Conservation (phyloP, 148 eudicot species). For the Rhododendron mucronatum region DNA sequence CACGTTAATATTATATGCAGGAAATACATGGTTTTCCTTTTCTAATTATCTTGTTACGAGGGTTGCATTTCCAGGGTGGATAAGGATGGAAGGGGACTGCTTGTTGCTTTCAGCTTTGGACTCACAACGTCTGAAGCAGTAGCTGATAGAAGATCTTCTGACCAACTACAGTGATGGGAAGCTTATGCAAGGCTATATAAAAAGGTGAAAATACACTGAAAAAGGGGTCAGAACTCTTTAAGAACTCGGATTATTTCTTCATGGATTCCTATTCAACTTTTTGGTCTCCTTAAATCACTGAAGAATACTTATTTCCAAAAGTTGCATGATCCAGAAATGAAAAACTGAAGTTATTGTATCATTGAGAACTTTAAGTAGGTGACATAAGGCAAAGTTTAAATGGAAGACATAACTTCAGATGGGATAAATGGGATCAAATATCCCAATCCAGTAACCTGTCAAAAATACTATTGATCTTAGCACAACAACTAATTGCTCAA, state of each 20-base stretch:
- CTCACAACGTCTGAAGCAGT: constrained; percentile 86
- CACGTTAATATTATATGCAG: background rate
- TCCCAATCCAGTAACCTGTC: background rate
- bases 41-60: constrained; percentile 7
- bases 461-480: no score
- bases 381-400: background rate
- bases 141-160: constrained; percentile 72
- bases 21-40: background rate
- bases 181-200: constrained; percentile 82
- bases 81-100: constrained; percentile 75
- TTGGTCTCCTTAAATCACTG: background rate
- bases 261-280: background rate
- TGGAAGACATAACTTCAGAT: background rate
- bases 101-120: constrained; percentile 88
- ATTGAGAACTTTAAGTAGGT: background rate
- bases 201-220: constrained; percentile 43
- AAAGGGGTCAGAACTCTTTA: background rate
- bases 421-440: background rate
- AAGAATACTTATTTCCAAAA: background rate
- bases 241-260: background rate
- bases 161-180: constrained; percentile 81
- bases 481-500: no score
- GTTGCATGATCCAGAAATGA: background rate
- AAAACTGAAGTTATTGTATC: background rate
- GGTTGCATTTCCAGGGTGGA: constrained; percentile 56